Evolutionary conservation across 306 rosid species (phyloP).

Genomic region (Acacia crassicarpa): DNA sequence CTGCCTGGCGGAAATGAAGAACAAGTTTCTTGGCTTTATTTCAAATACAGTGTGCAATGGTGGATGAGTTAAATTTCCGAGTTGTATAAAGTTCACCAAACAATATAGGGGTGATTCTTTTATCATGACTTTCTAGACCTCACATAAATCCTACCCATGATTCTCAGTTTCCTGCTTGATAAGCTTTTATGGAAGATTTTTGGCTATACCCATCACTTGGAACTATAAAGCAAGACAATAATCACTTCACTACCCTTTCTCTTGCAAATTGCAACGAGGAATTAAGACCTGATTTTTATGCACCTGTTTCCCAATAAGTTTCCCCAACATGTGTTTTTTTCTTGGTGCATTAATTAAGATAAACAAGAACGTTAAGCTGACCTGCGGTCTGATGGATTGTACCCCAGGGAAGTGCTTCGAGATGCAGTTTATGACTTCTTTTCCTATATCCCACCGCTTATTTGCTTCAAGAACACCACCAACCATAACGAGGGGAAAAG

Average conservation of each 20-base stretch:
- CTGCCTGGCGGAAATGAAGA: neutral
- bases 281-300: neutral
- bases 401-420: slow-evolving; percentile 66
- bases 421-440: slow-evolving; percentile 67
- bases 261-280: neutral
- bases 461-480: slow-evolving; percentile 98
- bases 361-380: slow-evolving; percentile 28
- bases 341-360: neutral
- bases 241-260: neutral
- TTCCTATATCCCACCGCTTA: slow-evolving; percentile 86
- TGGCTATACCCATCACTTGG: neutral
- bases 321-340: neutral
- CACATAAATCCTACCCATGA: neutral
- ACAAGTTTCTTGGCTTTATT: neutral
- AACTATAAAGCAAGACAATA: neutral
- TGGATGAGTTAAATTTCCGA: neutral
- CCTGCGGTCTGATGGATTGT: slow-evolving; percentile 79
- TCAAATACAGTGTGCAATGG: neutral
- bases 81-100: neutral
- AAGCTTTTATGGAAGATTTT: neutral
- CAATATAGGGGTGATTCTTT: neutral
- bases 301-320: neutral
- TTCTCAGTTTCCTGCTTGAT: neutral
- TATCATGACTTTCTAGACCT: neutral
- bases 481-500: slow-evolving; percentile 90